These are phyloP conservation scores for Vigna angularis DNA, from an alignment of 306 rosid species.

Conservation along the genomic window DNA sequence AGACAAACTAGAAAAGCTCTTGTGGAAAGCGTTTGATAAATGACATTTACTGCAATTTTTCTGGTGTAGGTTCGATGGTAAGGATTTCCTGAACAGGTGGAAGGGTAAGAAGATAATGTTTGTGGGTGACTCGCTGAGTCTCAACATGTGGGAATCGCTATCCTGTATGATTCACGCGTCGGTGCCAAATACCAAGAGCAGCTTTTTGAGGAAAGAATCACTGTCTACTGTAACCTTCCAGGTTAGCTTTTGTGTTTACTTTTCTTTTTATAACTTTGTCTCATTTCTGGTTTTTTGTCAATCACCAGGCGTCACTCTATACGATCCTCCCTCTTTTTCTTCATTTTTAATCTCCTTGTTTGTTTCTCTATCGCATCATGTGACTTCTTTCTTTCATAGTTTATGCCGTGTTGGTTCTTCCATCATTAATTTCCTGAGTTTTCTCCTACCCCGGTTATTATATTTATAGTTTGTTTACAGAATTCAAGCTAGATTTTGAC, in stretches of 20 bases:
- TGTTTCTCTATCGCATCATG: neutral
- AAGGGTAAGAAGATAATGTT: slow-evolving; percentile 94
- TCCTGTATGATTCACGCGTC: slow-evolving; percentile 90
- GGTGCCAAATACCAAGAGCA: slow-evolving; percentile 70
- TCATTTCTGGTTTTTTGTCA: slow-evolving; percentile 19
- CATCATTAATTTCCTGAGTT: neutral
- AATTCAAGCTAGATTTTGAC: neutral
- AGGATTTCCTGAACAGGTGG: slow-evolving; percentile 69
- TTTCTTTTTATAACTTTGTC: slow-evolving; percentile 15
- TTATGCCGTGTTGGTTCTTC: slow-evolving; percentile 5
- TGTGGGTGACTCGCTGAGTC: slow-evolving; percentile 97
- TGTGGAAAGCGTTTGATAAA: neutral
- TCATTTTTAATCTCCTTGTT: slow-evolving; percentile 28
- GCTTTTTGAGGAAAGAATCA: slow-evolving; percentile 52
- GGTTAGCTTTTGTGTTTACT: slow-evolving; percentile 51
- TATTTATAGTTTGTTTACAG: neutral
- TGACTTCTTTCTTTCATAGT: neutral
- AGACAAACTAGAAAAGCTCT: neutral
- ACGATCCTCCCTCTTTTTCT: slow-evolving; percentile 26
- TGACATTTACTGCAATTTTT: neutral
- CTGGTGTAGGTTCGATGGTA: slow-evolving; percentile 71
- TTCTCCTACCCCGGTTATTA: slow-evolving; percentile 6
- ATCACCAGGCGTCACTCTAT: neutral
- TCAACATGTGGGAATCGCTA: slow-evolving; percentile 96
- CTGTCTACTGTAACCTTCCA: slow-evolving; percentile 68